phyloP scores from a whole-genome alignment of 192 early-diverging fungal genomes.

The Coemansia brasiliensis region DNA sequence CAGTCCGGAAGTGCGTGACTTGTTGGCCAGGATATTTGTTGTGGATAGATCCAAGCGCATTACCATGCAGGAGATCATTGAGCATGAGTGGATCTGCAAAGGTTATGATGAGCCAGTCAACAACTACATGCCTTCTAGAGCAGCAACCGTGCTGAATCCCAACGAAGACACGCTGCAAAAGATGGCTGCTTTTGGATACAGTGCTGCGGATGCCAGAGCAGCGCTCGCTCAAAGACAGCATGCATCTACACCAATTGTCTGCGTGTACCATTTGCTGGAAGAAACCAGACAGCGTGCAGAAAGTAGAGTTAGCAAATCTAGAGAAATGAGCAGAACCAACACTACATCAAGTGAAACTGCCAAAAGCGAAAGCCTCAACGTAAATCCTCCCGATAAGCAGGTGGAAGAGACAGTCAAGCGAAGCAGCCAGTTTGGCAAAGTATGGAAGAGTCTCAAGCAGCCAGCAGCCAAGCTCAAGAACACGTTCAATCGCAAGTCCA shows the following conservation, averaged over 20 bases:
- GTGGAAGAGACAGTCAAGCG: background rate
- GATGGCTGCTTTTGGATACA: conserved; percentile 36
- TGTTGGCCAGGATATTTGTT: conserved; percentile 69
- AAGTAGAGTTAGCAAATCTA: background rate
- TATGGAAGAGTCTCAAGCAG: conserved; percentile 1
- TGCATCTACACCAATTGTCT: conserved; percentile 39
- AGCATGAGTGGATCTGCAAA: conserved; percentile 75
- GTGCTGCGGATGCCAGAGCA: conserved; percentile 15
- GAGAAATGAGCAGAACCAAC: background rate
- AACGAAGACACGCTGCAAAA: conserved; percentile 38
- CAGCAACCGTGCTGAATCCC: conserved; percentile 35
- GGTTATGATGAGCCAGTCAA: conserved; percentile 61
- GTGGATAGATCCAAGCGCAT: conserved; percentile 67
- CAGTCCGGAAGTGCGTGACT: conserved; percentile 54
- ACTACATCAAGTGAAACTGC: background rate
- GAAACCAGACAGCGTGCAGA: conserved; percentile 10
- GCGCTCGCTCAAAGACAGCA: conserved; percentile 32
- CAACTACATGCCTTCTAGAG: conserved; percentile 62
- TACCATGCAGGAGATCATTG: conserved; percentile 64
- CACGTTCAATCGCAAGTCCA: background rate
- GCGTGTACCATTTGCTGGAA: conserved; percentile 48
- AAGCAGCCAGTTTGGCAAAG: conserved; percentile 1
- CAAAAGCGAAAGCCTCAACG: background rate
- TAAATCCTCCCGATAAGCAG: too few species aligned
- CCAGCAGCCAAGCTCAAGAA: conserved; percentile 4